Percentiles rank a stretch among this genome's conserved stretches.
These are phyloP conservation scores for Ophiostoma pallidulum DNA, from an alignment of 2,329 filamentous ascomycete species.

Conservation along the genomic window DNA sequence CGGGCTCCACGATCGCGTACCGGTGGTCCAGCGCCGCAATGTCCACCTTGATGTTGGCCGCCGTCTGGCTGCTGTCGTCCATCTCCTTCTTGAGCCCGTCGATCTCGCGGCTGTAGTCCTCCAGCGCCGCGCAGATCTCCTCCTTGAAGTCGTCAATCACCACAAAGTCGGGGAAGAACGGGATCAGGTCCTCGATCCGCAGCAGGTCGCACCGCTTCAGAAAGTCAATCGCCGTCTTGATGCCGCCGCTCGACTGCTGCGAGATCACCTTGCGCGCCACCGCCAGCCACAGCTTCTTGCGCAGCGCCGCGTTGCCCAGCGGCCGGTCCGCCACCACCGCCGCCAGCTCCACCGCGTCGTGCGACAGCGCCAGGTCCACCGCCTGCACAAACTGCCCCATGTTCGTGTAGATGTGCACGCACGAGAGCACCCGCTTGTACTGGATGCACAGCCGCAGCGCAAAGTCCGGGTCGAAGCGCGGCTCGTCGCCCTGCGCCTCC, in stretches of 20 bases:
- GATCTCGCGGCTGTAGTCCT: constrained; percentile 88
- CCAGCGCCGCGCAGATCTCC: constrained; percentile 87
- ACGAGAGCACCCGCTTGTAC: constrained; percentile 83
- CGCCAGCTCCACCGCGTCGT: constrained; percentile 83
- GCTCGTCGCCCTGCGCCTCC: constrained; percentile 78
- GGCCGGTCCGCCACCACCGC: constrained; percentile 81
- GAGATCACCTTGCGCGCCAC: constrained; percentile 86
- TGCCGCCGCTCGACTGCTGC: constrained; percentile 55
- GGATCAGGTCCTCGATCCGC: constrained; percentile 91
- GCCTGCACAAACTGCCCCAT: constrained; percentile 94
- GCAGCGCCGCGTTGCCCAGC: constrained; percentile 65
- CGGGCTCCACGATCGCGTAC: constrained; percentile 93
- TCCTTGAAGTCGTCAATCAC: constrained; percentile 99
- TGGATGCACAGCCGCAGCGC: constrained; percentile 92
- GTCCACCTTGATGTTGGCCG: constrained; percentile 81
- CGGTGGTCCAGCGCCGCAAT: constrained; percentile 77
- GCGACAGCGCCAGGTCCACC: constrained; percentile 82
- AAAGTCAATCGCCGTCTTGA: constrained; percentile 90
- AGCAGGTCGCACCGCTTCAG: constrained; percentile 84
- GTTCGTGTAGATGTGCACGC: constrained; percentile 92
- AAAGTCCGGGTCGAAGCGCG: constrained; percentile 89
- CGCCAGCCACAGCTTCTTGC: constrained; percentile 91
- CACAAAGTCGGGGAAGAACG: constrained; percentile 97
- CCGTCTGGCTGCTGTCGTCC: constrained; percentile 86
- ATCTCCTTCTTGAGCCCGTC: constrained; percentile 84